These are phyloP conservation scores for Gonium pectorale DNA, from an alignment of 139 green algal species.

Conservation along the genomic window DNA sequence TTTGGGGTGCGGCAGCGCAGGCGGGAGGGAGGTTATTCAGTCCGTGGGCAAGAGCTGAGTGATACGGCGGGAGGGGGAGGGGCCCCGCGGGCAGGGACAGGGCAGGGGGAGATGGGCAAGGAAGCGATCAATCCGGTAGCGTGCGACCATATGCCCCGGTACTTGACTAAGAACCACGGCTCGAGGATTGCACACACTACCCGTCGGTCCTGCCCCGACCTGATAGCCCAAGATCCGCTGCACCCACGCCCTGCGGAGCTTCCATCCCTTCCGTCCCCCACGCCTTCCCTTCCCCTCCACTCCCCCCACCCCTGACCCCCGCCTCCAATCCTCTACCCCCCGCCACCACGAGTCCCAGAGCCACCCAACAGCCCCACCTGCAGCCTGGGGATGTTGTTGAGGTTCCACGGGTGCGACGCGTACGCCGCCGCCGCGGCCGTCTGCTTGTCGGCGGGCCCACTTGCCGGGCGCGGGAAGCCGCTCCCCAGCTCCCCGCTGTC, in stretches of 20 bases:
- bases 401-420: slow-evolving; percentile 75
- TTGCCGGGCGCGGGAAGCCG: slow-evolving; percentile 79
- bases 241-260: too few relatives aligned
- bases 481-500: slow-evolving; percentile 73
- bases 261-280: not conserved
- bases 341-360: not conserved
- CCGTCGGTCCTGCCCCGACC: too few relatives aligned
- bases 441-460: not conserved
- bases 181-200: too few relatives aligned
- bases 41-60: too few relatives aligned
- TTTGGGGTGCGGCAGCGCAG: not conserved
- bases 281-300: not conserved
- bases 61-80: not conserved
- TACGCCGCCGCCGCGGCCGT: slow-evolving; percentile 41
- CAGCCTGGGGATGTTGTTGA: slow-evolving; percentile 80
- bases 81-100: too few relatives aligned
- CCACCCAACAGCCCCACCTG: slow-evolving; percentile 13
- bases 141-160: too few relatives aligned
- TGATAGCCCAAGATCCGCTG: too few relatives aligned
- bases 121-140: too few relatives aligned
- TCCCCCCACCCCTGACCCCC: not conserved
- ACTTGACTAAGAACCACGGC: too few relatives aligned
- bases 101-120: too few relatives aligned
- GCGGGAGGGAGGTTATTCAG: not conserved
- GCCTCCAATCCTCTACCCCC: not conserved